A percentile compares a stretch with the other conserved stretches of the same genome.
Conservation (phyloP, 805 yeast species). For the Ogataea pilisensis region DNA sequence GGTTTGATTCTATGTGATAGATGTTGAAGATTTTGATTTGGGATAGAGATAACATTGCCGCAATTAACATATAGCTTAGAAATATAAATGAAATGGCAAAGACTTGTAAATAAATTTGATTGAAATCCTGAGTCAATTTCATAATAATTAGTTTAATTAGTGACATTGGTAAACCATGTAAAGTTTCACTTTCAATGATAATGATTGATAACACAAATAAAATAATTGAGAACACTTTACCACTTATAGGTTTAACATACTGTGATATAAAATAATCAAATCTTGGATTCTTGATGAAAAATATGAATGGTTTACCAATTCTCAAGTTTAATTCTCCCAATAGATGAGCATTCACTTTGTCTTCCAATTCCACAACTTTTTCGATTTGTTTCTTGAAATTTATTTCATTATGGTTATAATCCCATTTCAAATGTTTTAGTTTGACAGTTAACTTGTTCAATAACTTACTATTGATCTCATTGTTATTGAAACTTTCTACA, state of each 20-base stretch:
- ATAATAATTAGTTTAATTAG: conserved; percentile 45
- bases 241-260: conserved; percentile 42
- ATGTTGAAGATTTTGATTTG: conserved; percentile 67
- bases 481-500: conserved; percentile 21
- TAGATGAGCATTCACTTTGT: conserved; percentile 42
- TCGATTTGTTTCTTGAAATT: conserved; percentile 50
- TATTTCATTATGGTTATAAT: conserved; percentile 49
- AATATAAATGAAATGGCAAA: conserved; percentile 42
- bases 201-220: conserved; percentile 45
- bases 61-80: conserved; percentile 62
- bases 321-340: conserved; percentile 31
- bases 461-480: conserved; percentile 37
- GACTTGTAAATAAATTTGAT: conserved; percentile 26
- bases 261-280: conserved; percentile 38
- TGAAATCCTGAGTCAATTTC: conserved; percentile 20
- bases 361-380: conserved; percentile 53
- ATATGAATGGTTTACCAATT: conserved; percentile 6
- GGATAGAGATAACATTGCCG: conserved; percentile 63
- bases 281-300: conserved; percentile 34
- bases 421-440: conserved; percentile 48
- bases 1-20: conserved; percentile 65
- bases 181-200: conserved; percentile 68
- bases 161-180: conserved; percentile 66
- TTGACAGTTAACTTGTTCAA: conserved; percentile 49
- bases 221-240: conserved; percentile 39